These are phyloP conservation scores for Penicillium sp. DNA, from an alignment of 2,329 filamentous ascomycete genomes.

Conservation along the genomic window DNA sequence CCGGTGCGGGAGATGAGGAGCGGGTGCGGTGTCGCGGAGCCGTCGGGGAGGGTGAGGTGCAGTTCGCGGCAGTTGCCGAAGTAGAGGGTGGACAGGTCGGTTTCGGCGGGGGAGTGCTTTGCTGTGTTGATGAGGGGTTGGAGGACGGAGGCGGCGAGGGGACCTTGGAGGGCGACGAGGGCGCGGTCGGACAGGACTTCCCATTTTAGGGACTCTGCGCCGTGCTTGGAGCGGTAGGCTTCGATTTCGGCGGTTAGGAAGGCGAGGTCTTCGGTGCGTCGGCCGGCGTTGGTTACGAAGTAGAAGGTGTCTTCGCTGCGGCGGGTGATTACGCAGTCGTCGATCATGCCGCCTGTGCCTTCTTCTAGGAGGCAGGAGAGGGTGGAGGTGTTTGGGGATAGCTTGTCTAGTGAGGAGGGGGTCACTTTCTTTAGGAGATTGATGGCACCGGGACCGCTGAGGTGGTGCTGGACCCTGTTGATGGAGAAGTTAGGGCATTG, in stretches of 20 bases:
- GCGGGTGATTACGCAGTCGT: conserved; percentile 87
- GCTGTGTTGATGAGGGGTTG: conserved; percentile 56
- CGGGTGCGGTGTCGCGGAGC: conserved; percentile 49
- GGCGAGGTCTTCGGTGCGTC: conserved; percentile 78
- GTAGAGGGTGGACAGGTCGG: conserved; percentile 64
- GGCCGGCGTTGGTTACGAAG: conserved; percentile 92
- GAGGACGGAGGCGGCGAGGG: conserved; percentile 68
- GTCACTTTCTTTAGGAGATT: conserved; percentile 81
- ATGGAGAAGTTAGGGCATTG: conserved; percentile 13
- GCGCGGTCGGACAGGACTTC: conserved; percentile 68
- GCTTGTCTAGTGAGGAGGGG: conserved; percentile 64
- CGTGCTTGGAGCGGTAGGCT: conserved; percentile 54
- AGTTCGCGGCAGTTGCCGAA: conserved; percentile 74
- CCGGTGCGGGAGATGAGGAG: conserved; percentile 81
- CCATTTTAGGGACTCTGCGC: conserved; percentile 59
- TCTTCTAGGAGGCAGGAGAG: conserved; percentile 81
- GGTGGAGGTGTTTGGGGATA: conserved; percentile 67
- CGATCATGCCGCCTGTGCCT: conserved; percentile 81
- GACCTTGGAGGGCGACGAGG: conserved; percentile 85
- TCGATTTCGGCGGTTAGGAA: conserved; percentile 71
- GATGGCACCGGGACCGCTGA: conserved; percentile 74
- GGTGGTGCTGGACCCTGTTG: conserved; percentile 69
- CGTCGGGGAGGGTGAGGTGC: conserved; percentile 58
- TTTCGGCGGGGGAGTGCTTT: conserved; percentile 41
- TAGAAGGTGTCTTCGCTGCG: conserved; percentile 75